Evolutionary conservation across 2,329 filamentous ascomycete genomes (phyloP).

Genomic region (Fusarium sambucinum): DNA sequence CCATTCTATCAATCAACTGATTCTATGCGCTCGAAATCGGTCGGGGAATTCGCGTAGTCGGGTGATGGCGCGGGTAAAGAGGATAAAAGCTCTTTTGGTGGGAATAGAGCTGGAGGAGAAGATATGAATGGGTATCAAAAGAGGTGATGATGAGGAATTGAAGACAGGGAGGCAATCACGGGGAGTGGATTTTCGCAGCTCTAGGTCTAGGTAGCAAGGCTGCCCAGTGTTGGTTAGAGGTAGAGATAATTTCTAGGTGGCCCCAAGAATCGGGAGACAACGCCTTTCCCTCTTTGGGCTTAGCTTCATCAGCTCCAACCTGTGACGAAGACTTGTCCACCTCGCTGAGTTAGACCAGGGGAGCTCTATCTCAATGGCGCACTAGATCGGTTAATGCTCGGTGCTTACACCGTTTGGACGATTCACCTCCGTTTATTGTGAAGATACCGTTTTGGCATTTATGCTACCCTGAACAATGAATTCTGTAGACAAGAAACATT

Average conservation of each 20-base stretch:
- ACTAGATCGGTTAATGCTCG: slow-evolving; percentile 41
- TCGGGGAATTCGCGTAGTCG: slow-evolving; percentile 38
- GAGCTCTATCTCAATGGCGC: slow-evolving; percentile 17
- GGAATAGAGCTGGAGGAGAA: slow-evolving; percentile 38
- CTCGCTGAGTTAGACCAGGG: slow-evolving; percentile 35
- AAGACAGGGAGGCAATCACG: slow-evolving; percentile 49
- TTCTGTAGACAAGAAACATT: no score
- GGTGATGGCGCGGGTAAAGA: slow-evolving; percentile 32
- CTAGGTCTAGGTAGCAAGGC: slow-evolving; percentile 40
- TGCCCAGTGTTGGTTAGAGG: slow-evolving; percentile 38
- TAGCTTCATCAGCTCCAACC: slow-evolving; percentile 38
- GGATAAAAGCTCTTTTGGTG: slow-evolving; percentile 34
- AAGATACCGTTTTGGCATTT: slow-evolving; percentile 1
- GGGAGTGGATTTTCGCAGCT: slow-evolving; percentile 52
- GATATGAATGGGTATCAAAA: slow-evolving; percentile 52
- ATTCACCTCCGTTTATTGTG: neutral
- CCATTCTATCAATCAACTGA: slow-evolving; percentile 56
- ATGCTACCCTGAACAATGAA: slow-evolving; percentile 15
- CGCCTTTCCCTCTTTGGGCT: slow-evolving; percentile 35
- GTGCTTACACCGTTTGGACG: slow-evolving; percentile 11
- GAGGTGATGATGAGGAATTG: slow-evolving; percentile 48
- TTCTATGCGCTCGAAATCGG: slow-evolving; percentile 47
- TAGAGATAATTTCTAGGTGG: slow-evolving; percentile 54
- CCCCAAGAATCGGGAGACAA: slow-evolving; percentile 45
- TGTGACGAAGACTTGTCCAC: slow-evolving; percentile 27